These are phyloP conservation scores for Phlebopus sp. DNA, from an alignment of 1,284 basidiomycete species.

Conservation along the genomic window DNA sequence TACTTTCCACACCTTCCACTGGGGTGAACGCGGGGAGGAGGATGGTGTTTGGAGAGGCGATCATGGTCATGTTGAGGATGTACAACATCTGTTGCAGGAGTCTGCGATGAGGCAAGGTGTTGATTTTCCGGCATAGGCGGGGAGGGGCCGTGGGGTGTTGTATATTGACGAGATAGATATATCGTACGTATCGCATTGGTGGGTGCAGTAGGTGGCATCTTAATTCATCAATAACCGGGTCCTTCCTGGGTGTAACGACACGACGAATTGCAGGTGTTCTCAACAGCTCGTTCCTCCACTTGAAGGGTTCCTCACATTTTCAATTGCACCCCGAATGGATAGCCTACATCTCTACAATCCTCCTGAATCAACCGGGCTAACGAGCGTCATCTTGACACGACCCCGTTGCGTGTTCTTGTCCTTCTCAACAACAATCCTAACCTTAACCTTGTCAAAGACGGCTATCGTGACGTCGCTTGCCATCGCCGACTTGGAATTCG, in stretches of 20 bases:
- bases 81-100: conserved; percentile 35
- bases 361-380: conserved; percentile 66
- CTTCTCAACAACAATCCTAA: conserved; percentile 91
- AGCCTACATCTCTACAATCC: conserved; percentile 28
- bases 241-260: too few species aligned
- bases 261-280: too few species aligned
- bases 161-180: too few species aligned
- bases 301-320: too few species aligned
- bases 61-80: conserved; percentile 36
- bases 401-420: conserved; percentile 94
- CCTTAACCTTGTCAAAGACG: conserved; percentile 91
- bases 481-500: conserved; percentile 18
- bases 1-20: conserved; percentile 50
- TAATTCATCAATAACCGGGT: too few species aligned
- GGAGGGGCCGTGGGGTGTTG: background rate
- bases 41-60: conserved; percentile 38
- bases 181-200: too few species aligned
- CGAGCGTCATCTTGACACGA: conserved; percentile 85
- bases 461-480: conserved; percentile 56
- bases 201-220: too few species aligned
- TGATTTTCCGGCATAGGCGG: conserved; percentile 18
- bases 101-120: conserved; percentile 37
- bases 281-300: too few species aligned
- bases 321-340: too few species aligned
- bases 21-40: conserved; percentile 37